A percentile compares a stretch with the other conserved stretches of the same genome.
Evolutionary conservation across 805 yeast species (phyloP).

Genomic region (Candida yuanshanica): DNA sequence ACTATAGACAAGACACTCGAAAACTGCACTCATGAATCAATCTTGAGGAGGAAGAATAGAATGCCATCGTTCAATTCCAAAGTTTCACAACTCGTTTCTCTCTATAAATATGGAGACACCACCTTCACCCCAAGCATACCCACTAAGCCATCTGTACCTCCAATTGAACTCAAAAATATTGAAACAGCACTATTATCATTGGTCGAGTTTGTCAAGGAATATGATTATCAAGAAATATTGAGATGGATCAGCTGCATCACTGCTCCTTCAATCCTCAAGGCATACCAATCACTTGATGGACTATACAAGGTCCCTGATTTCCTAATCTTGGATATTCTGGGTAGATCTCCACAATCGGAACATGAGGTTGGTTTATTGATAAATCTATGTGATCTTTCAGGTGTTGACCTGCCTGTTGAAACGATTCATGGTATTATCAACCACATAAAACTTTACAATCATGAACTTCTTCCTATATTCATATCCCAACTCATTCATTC

Average conservation of each 20-base stretch:
- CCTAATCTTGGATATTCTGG: constrained; percentile 32
- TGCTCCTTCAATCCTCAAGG: constrained; percentile 27
- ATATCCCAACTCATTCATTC: constrained; percentile 1
- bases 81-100: not conserved
- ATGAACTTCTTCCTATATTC: constrained; percentile 3
- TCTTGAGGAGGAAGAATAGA: not conserved
- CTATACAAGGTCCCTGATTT: constrained; percentile 32
- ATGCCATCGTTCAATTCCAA: not conserved
- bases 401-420: not conserved
- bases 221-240: constrained; percentile 8
- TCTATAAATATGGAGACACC: not conserved
- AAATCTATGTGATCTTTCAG: constrained; percentile 3
- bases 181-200: constrained; percentile 5
- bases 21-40: not conserved
- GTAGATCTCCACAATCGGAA: constrained; percentile 26
- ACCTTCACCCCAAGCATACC: not conserved
- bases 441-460: constrained; percentile 11
- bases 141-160: not conserved
- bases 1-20: not conserved
- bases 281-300: constrained; percentile 30
- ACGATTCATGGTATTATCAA: constrained; percentile 8
- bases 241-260: constrained; percentile 23
- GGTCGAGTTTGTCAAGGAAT: not conserved
- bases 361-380: constrained; percentile 11
- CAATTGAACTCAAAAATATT: not conserved